Percentiles rank a stretch among this genome's conserved stretches.
Conservation (phyloP, 495 filamentous ascomycete genomes). For the Penicillium antarcticum region DNA sequence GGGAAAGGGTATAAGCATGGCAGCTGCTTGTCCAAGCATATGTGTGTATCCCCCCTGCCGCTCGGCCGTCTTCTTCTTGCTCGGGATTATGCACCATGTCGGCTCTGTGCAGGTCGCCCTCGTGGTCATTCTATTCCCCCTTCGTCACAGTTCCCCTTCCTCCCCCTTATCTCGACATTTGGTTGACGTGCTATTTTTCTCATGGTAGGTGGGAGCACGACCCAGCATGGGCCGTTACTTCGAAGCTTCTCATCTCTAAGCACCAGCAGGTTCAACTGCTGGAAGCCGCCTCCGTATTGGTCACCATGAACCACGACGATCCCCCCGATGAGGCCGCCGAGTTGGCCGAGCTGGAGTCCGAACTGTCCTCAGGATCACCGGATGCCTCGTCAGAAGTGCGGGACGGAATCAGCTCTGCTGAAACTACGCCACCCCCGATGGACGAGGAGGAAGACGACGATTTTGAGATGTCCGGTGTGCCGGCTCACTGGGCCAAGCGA, state of each 20-base stretch:
- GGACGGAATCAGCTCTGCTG: constrained; percentile 60
- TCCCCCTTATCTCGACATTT: constrained; percentile 13
- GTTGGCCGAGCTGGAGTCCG: constrained; percentile 67
- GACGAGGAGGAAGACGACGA: constrained; percentile 45
- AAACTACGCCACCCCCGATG: constrained; percentile 54
- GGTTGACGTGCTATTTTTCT: constrained; percentile 49
- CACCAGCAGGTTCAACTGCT: constrained; percentile 98
- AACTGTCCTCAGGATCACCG: constrained; percentile 78
- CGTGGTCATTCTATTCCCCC: constrained; percentile 35
- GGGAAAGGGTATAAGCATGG: constrained; percentile 99
- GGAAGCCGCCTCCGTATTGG: constrained; percentile 91
- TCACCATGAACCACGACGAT: constrained; percentile 79
- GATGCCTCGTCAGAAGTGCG: constrained; percentile 71
- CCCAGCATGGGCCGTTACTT: constrained; percentile 96
- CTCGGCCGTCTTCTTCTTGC: constrained; percentile 36
- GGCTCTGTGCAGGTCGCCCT: constrained; percentile 48
- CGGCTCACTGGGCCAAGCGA: constrained; percentile 35
- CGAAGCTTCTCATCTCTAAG: constrained; percentile 97
- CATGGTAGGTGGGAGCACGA: constrained; percentile 93
- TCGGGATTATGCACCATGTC: constrained; percentile 42
- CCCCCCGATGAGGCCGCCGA: constrained; percentile 56
- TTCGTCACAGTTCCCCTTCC: constrained; percentile 2
- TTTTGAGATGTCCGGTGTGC: constrained; percentile 38
- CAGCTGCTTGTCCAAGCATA: constrained; percentile 99
- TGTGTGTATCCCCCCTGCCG: constrained; percentile 74